Evolutionary conservation across 2,329 filamentous ascomycete genomes (phyloP).

Genomic region (Cladosporium cucumerinum): DNA sequence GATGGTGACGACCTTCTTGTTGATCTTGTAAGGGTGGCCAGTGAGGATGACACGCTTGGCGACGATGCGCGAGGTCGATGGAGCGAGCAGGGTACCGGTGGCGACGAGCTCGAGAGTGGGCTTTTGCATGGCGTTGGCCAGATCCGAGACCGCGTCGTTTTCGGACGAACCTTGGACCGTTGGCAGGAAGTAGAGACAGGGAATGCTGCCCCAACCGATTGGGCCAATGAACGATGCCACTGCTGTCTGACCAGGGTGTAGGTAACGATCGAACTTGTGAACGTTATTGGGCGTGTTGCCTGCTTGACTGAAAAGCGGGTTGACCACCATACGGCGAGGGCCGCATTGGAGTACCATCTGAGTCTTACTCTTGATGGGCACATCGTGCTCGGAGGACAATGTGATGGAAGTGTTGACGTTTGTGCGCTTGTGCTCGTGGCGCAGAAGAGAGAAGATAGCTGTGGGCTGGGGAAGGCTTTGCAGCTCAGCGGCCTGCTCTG

Average conservation of each 20-base stretch:
- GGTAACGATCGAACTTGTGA: constrained; percentile 89
- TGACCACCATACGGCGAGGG: constrained; percentile 78
- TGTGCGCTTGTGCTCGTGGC: constrained; percentile 93
- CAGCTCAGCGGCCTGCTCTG: constrained; percentile 46
- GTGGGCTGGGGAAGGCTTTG: constrained; percentile 59
- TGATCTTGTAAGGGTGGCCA: constrained; percentile 96
- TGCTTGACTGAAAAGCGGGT: constrained; percentile 84
- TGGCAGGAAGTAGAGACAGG: constrained; percentile 79
- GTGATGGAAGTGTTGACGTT: constrained; percentile 87
- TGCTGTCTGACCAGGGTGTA: constrained; percentile 85
- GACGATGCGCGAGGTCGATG: constrained; percentile 71
- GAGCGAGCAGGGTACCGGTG: constrained; percentile 81
- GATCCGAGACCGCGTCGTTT: constrained; percentile 44
- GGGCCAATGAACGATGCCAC: constrained; percentile 89
- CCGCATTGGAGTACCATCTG: constrained; percentile 90
- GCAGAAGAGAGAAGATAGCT: constrained; percentile 78
- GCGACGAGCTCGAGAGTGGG: constrained; percentile 62
- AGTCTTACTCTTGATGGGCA: constrained; percentile 84
- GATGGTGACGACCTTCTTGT: constrained; percentile 95
- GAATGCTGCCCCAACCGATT: constrained; percentile 88
- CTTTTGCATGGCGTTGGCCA: constrained; percentile 25
- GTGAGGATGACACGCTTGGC: constrained; percentile 93
- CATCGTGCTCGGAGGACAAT: constrained; percentile 70
- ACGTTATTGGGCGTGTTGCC: constrained; percentile 94
- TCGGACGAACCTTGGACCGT: constrained; percentile 40